phyloP scores from a whole-genome alignment of 352 stramenopile genomes.

The Globisporangium splendens region DNA sequence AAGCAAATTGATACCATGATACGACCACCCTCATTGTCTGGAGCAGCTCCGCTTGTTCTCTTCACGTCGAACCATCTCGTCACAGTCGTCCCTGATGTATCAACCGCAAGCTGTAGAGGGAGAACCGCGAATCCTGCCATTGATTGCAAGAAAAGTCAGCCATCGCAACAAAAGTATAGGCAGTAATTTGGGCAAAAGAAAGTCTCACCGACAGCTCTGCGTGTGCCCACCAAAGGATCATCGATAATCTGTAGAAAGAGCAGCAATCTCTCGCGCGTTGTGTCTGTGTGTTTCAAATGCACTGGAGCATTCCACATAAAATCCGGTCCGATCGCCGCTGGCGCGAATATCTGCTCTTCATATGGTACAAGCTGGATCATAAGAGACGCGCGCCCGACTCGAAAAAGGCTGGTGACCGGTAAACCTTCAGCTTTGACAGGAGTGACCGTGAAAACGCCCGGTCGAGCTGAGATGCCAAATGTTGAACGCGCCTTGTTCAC shows the following conservation, averaged over 20 bases:
- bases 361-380: slow-evolving; percentile 9
- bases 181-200: neutral
- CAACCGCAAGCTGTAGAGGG: slow-evolving; percentile 5
- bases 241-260: slow-evolving; percentile 4
- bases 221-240: slow-evolving; percentile 1
- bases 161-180: neutral
- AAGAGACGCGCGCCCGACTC: slow-evolving; percentile 4
- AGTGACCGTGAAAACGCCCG: slow-evolving; percentile 8
- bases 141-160: neutral
- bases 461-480: neutral
- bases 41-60: neutral
- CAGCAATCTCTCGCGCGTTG: slow-evolving; percentile 3
- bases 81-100: slow-evolving; percentile 15
- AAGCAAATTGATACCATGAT: slow-evolving; percentile 12
- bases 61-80: slow-evolving; percentile 8
- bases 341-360: slow-evolving; percentile 2
- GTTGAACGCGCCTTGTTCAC: slow-evolving; percentile 1
- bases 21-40: neutral
- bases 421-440: slow-evolving; percentile 7
- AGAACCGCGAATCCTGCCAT: neutral
- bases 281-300: slow-evolving; percentile 7
- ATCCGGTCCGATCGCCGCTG: slow-evolving; percentile 4
- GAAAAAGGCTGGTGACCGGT: neutral
- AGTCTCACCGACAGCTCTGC: slow-evolving; percentile 1
- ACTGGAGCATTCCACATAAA: slow-evolving; percentile 9